Conservation (phyloP, 768 basidiomycete species). For the Imleria badia region DNA sequence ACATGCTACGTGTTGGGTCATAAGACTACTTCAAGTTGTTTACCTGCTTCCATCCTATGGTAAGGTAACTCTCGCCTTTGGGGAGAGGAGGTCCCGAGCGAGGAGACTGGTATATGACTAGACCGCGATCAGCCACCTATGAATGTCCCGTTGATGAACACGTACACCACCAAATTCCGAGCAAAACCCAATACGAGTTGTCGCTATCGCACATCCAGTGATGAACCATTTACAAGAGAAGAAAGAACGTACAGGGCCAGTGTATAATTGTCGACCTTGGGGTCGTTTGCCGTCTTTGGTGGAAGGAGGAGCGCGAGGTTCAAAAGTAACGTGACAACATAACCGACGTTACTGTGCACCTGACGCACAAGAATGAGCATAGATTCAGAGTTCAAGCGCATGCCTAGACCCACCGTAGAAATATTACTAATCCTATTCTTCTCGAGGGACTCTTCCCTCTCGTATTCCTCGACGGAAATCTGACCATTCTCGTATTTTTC, state of each 20-base stretch:
- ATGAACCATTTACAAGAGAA: background rate
- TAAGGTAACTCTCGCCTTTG: slow-evolving; percentile 71
- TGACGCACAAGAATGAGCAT: slow-evolving; percentile 22
- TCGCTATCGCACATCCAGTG: slow-evolving; percentile 40
- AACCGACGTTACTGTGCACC: slow-evolving; percentile 79
- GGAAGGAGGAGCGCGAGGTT: slow-evolving; percentile 74
- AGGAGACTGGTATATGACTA: slow-evolving; percentile 84
- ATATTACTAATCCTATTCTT: slow-evolving; percentile 87
- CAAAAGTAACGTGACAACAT: slow-evolving; percentile 60
- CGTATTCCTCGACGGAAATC: slow-evolving; percentile 61
- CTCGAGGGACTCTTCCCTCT: slow-evolving; percentile 73
- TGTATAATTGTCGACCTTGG: slow-evolving; percentile 72
- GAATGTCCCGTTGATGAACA: background rate
- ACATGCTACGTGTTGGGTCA: background rate
- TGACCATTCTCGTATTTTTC: slow-evolving; percentile 60
- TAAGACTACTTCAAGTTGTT: background rate
- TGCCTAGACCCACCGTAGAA: slow-evolving; percentile 54
- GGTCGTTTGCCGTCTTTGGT: slow-evolving; percentile 38
- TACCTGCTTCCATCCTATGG: slow-evolving; percentile 86
- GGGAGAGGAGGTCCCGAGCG: slow-evolving; percentile 80
- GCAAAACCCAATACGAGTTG: slow-evolving; percentile 74
- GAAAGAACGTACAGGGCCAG: slow-evolving; percentile 58
- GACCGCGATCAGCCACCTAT: background rate
- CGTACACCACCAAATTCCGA: slow-evolving; percentile 89
- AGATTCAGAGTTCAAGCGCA: background rate